A percentile compares a stretch with the other conserved stretches of the same genome.
Conservation (phyloP, 805 yeast species). For the Wilhelminamyces savonicus region DNA sequence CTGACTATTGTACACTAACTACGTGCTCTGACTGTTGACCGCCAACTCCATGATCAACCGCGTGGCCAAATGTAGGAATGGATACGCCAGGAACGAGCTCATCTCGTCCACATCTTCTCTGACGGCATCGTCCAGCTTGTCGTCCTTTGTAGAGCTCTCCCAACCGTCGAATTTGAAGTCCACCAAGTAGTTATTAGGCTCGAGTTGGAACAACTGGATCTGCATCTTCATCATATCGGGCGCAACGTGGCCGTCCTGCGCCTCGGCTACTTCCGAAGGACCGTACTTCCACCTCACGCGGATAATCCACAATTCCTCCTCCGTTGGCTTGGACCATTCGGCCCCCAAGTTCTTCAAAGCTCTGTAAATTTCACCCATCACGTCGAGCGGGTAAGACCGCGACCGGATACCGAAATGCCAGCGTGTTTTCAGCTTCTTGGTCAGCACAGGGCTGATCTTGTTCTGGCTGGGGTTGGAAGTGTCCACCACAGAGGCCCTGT, state of each 20-base stretch:
- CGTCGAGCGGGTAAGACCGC: conserved; percentile 93
- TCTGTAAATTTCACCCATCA: conserved; percentile 96
- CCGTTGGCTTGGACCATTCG: conserved; percentile 94
- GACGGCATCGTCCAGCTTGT: too few relatives aligned
- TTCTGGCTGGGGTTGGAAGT: conserved; percentile 18
- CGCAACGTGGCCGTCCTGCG: conserved; percentile 24
- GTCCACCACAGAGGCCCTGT: conserved; percentile 85
- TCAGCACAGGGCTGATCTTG: conserved; percentile 46
- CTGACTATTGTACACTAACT: too few relatives aligned
- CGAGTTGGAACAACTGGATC: conserved; percentile 90
- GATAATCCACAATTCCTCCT: conserved; percentile 94
- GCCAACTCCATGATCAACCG: conserved; percentile 93
- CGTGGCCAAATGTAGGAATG: conserved; percentile 89
- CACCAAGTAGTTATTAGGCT: conserved; percentile 91
- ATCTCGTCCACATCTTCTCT: conserved; percentile 54
- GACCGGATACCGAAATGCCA: conserved; percentile 99
- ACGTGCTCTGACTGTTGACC: conserved; percentile 71
- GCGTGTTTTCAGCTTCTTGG: conserved; percentile 85
- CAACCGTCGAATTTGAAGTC: conserved; percentile 98
- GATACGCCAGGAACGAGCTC: conserved; percentile 91
- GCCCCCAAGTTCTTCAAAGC: conserved; percentile 93
- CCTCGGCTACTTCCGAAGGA: conserved; percentile 14
- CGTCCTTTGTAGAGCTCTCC: conserved; percentile 45
- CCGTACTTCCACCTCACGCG: conserved; percentile 86
- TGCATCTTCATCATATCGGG: conserved; percentile 94